Conservation (phyloP, 129 eudicot genomes). For the Lactuca saligna region DNA sequence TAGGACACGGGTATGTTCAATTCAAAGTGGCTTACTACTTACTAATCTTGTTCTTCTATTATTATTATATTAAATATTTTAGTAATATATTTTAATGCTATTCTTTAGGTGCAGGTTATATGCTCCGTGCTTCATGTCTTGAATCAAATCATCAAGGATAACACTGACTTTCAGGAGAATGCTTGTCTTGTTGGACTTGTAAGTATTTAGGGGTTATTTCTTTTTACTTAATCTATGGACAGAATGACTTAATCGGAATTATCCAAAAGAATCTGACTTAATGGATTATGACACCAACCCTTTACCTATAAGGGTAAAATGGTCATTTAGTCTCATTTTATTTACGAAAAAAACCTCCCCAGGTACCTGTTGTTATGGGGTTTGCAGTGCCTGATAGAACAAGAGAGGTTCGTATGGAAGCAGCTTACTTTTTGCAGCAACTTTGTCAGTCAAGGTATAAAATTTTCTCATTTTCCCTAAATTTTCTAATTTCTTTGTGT, state of each 20-base stretch:
- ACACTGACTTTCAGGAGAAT: constrained; percentile 87
- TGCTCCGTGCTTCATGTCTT: constrained; percentile 87
- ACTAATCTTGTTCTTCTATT: not conserved
- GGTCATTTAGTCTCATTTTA: not conserved
- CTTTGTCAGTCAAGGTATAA: constrained; percentile 90
- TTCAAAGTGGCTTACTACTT: constrained; percentile 11
- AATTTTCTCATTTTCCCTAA: not conserved
- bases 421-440: constrained; percentile 94
- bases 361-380: constrained; percentile 90
- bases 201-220: constrained; percentile 26
- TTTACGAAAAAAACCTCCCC: constrained; percentile 18
- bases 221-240: not conserved
- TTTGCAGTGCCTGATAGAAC: constrained; percentile 94
- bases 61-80: constrained; percentile 1
- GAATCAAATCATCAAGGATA: constrained; percentile 82
- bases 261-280: not conserved
- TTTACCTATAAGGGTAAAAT: not conserved
- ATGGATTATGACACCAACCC: too few species aligned
- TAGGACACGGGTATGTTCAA: constrained; percentile 62
- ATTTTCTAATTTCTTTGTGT: constrained; percentile 6
- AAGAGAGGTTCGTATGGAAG: constrained; percentile 94
- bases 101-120: constrained; percentile 59
- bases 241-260: not conserved
- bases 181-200: constrained; percentile 98
- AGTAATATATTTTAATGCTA: constrained; percentile 16